Percentiles rank a stretch among this genome's conserved stretches.
phyloP scores from a whole-genome alignment of 2,329 filamentous ascomycete species.

The Berkeleyomyces basicola region DNA sequence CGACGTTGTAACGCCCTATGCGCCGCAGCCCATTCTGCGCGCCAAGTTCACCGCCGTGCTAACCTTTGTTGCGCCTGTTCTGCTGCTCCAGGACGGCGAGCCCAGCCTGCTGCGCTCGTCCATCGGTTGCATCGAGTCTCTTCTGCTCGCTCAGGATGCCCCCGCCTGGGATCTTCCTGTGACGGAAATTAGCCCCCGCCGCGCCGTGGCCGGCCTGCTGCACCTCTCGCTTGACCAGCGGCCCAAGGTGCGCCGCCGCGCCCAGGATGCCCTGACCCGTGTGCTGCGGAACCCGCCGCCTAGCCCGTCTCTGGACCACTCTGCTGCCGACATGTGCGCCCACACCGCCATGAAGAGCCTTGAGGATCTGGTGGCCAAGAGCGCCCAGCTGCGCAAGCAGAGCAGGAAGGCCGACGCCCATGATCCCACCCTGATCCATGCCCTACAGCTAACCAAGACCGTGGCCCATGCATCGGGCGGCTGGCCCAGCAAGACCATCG shows the following conservation, averaged over 20 bases:
- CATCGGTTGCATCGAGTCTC: conserved; percentile 84
- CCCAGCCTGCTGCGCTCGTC: conserved; percentile 73
- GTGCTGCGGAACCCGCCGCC: conserved; percentile 75
- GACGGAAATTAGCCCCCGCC: conserved; percentile 66
- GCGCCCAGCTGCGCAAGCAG: conserved; percentile 43
- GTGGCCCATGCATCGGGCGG: conserved; percentile 75
- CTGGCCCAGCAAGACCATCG: conserved; percentile 94
- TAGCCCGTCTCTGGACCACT: conserved; percentile 83
- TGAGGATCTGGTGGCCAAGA: conserved; percentile 51
- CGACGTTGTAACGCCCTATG: conserved; percentile 73
- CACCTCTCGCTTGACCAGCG: conserved; percentile 71
- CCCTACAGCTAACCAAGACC: conserved; percentile 80
- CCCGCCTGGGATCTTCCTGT: conserved; percentile 75
- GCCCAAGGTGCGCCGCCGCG: conserved; percentile 86
- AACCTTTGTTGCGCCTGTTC: conserved; percentile 64
- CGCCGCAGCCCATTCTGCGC: conserved; percentile 72
- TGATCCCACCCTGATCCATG: conserved; percentile 77
- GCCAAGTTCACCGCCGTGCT: conserved; percentile 94
- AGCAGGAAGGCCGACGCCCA: conserved; percentile 46
- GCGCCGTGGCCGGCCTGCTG: conserved; percentile 73
- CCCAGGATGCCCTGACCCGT: conserved; percentile 72
- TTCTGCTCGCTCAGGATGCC: conserved; percentile 76
- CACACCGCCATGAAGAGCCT: conserved; percentile 74
- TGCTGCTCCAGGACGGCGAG: conserved; percentile 67
- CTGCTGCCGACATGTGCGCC: conserved; percentile 89